Base-by-base conservation (phyloP, 768 basidiomycete genomes). In the Rhizopogon rudus region DNA sequence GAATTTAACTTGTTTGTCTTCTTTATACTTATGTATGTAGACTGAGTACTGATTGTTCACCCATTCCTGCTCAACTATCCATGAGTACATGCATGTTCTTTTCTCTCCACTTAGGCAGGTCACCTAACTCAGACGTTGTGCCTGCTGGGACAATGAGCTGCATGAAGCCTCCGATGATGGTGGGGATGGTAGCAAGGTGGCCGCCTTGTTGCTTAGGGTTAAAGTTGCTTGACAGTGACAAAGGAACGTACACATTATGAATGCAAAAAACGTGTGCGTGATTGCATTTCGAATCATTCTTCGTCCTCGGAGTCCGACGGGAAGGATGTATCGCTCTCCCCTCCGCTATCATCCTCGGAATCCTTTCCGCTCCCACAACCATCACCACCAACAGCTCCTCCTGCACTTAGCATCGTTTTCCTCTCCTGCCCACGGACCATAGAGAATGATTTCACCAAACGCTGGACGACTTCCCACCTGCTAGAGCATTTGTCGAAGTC, bases 391-490 rank as follows among this genome's bases (percentile, higher is more conserved):
- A 42, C 28, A 31, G 8, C 28, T 13, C 14, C 8, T 44, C 22
- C 28, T n/a, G 28, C 28, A 29, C 10, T 44, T 5, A n/a, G 3
- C 44, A n/a, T 9, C 44, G 2, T 44, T 44, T 28, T n/a, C 44
- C 16, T 29, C 44, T 29, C 44, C 16, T 44, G 44, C 28, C 29
- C 28, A 5, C 44, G 44, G 28, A 49, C 59, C 9, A 54, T 54
- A 37, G 68, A 51, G 44, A 68, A 65, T 10, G 64, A 55, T 16
- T 58, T 58, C 2, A 68, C 54, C 28, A 60, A 29, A 52, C 25
- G 44, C 60, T 68, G 62, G 17, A 66, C 67, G 29, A 62, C 62
- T 50, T 54, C 62, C 67, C 67, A 68, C 29, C 66, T 28, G 44
- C 39, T 53, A 33, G 22, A 33, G 45, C 68, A 70, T 54, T 64